Base-by-base conservation (phyloP, 768 basidiomycete species). In the Pleurotus pulmonarius region DNA sequence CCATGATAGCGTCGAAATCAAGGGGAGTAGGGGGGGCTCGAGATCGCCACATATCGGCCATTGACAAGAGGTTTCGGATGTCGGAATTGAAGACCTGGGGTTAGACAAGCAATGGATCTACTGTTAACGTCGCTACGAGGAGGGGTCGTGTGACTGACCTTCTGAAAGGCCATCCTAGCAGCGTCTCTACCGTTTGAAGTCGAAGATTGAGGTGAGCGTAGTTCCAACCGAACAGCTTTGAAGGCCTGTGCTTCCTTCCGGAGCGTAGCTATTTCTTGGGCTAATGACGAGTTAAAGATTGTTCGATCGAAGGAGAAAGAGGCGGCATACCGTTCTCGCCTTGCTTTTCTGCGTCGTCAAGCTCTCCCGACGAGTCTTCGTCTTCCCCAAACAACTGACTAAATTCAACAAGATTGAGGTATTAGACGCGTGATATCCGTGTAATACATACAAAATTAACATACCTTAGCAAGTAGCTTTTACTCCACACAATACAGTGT, bases 401-500 rank as follows among this genome's bases (percentile, higher is more conserved):
- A 61, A 7, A 11, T 34, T 2, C 11, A 34, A 3, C 29, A 49
- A 26, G 16, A 39, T 41, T 25, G 40, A 34, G 9, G 11, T 11
- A 34, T 34, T 11, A 34, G 29, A 34, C 9, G 29, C 11, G 7
- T 34, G 29, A 34, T 34, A 11, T 2, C 8, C 7, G 29, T 11
- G 29, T 20, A 20, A 11, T 34, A 34, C 29, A 45, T 55, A 58
- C 29, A 37, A 16, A 9, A 29, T 41, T 16, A 16, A 22, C 39
- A 63, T 8, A 92, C 95, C 90, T 87, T 64, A 98, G 82, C 11
- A 99, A 85, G 74, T 98, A 98, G 56, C 86, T 94, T 70, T 98
- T 99, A 26, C 93, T 94, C 97, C 97, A 99, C 2, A 98, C 95
- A 48, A 99, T 98, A 65, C 96, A 99, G 65, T 99, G 97, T 49